Evolutionary conservation across 768 basidiomycete genomes (phyloP).

Genomic region (Gloeophyllum trabeum): DNA sequence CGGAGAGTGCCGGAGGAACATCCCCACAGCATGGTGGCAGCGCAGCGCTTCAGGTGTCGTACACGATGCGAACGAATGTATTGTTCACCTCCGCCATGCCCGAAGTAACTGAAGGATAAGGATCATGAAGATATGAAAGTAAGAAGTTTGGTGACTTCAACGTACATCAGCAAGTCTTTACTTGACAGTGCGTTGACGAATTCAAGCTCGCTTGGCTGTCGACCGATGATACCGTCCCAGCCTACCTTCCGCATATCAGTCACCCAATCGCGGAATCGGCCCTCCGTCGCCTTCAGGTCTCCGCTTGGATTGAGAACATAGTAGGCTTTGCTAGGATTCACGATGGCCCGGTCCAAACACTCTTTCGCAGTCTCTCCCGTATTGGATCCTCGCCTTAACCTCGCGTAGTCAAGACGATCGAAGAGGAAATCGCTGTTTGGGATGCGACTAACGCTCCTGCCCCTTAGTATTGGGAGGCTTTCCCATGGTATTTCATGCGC

Average conservation of each 20-base stretch:
- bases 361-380: slow-evolving; percentile 9
- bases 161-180: slow-evolving; percentile 86
- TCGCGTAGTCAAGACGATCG: slow-evolving; percentile 64
- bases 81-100: slow-evolving; percentile 93
- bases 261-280: slow-evolving; percentile 72
- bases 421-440: slow-evolving; percentile 82
- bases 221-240: slow-evolving; percentile 78
- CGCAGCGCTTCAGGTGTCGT: slow-evolving; percentile 72
- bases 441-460: slow-evolving; percentile 83
- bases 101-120: slow-evolving; percentile 75
- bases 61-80: slow-evolving; percentile 85
- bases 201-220: slow-evolving; percentile 75
- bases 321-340: slow-evolving; percentile 63
- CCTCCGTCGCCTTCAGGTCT: slow-evolving; percentile 78
- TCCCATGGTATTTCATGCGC: slow-evolving; percentile 93
- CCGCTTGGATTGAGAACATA: slow-evolving; percentile 90
- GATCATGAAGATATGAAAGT: slow-evolving; percentile 1
- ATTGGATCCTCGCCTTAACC: slow-evolving; percentile 23
- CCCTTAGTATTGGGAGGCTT: slow-evolving; percentile 77
- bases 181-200: slow-evolving; percentile 58
- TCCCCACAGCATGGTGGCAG: slow-evolving; percentile 96
- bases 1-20: slow-evolving; percentile 87
- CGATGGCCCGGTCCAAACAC: slow-evolving; percentile 31
- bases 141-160: slow-evolving; percentile 10
- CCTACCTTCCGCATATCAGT: slow-evolving; percentile 58